Conservation (phyloP, 148 eudicot species). For the Fagopyrum homotropicum region DNA sequence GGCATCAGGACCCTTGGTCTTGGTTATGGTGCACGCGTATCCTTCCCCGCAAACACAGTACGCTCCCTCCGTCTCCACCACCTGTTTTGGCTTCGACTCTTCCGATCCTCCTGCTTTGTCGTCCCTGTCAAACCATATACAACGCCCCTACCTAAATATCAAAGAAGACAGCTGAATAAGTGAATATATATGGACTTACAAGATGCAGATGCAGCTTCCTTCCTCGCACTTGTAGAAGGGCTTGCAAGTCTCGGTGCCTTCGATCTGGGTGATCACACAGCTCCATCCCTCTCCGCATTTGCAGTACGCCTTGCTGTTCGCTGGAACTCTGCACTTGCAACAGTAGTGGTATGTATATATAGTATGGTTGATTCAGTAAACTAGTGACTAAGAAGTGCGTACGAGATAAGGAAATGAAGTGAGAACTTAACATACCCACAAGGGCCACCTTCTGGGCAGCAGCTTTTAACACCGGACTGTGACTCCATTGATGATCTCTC, state of each 20-base stretch:
- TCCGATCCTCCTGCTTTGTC: neutral
- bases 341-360: neutral
- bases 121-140: neutral
- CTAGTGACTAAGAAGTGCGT: neutral
- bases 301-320: constrained; percentile 20
- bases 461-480: constrained; percentile 14
- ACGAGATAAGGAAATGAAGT: neutral
- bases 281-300: constrained; percentile 37
- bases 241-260: constrained; percentile 13
- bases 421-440: constrained; percentile 24
- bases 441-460: constrained; percentile 23
- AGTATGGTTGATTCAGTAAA: neutral
- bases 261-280: constrained; percentile 23
- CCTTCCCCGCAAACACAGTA: constrained; percentile 32
- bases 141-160: neutral
- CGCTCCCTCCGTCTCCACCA: constrained; percentile 29
- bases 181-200: constrained; percentile 1
- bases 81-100: constrained; percentile 6
- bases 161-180: neutral
- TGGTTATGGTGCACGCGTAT: constrained; percentile 29
- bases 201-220: constrained; percentile 25
- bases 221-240: constrained; percentile 28
- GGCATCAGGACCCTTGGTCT: constrained; percentile 21
- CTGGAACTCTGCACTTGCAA: constrained; percentile 4
- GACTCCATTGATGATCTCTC: neutral